These are phyloP conservation scores for Camellia sinensis DNA, from an alignment of 148 eudicot species.

Conservation along the genomic window DNA sequence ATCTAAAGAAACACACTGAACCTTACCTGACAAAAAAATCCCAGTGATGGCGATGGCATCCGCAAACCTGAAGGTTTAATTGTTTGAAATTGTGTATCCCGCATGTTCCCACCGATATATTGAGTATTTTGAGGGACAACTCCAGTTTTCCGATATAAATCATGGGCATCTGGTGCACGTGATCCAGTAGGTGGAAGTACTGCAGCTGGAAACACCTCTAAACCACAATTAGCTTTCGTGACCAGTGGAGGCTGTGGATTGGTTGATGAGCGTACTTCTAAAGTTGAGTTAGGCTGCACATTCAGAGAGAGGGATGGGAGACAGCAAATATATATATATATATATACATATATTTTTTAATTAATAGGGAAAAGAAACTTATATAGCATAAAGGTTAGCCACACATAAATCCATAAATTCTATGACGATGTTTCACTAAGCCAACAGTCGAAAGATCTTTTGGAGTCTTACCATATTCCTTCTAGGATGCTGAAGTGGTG, in stretches of 20 bases:
- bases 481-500: slow-evolving; percentile 28
- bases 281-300: slow-evolving; percentile 34
- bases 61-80: slow-evolving; percentile 79
- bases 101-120: slow-evolving; percentile 18
- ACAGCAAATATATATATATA: background rate
- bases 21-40: slow-evolving; percentile 79
- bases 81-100: slow-evolving; percentile 31
- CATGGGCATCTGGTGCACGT: slow-evolving; percentile 25
- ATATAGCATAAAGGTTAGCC: background rate
- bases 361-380: slow-evolving; percentile 1
- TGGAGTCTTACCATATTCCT: slow-evolving; percentile 46
- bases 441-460: background rate
- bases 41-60: slow-evolving; percentile 93
- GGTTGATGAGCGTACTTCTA: slow-evolving; percentile 21
- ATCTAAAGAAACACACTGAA: background rate
- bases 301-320: slow-evolving; percentile 2
- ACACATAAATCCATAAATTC: background rate
- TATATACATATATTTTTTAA: no score
- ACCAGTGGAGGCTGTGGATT: slow-evolving; percentile 23
- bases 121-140: slow-evolving; percentile 22
- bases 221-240: slow-evolving; percentile 24
- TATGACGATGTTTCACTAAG: background rate
- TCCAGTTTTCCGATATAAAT: slow-evolving; percentile 24
- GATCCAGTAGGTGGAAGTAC: slow-evolving; percentile 22
- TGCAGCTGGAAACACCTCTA: slow-evolving; percentile 31